Percentiles rank a stretch among this genome's conserved stretches.
phyloP scores from a whole-genome alignment of 2,329 filamentous ascomycete species.

The Akanthomyces muscarius region DNA sequence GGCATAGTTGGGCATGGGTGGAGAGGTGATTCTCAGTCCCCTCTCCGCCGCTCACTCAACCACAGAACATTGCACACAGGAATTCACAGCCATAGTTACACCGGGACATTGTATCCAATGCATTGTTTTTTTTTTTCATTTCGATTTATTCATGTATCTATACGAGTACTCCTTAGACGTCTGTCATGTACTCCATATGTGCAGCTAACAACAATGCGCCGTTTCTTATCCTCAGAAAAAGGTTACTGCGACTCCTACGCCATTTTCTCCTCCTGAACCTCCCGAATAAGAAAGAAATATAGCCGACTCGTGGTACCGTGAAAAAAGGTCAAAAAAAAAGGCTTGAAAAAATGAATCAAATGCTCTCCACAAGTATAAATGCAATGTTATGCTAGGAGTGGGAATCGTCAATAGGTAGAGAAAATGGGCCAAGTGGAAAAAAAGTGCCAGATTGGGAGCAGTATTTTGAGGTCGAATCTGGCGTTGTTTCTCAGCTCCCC shows the following conservation, averaged over 20 bases:
- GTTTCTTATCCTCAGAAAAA: background rate
- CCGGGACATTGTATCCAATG: background rate
- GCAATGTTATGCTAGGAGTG: background rate
- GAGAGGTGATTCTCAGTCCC: too few relatives aligned
- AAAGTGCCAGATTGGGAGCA: background rate
- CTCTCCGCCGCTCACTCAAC: too few relatives aligned
- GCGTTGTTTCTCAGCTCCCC: background rate
- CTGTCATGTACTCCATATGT: background rate
- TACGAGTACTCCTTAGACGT: background rate
- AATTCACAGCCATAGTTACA: too few relatives aligned
- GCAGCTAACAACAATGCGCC: too few relatives aligned
- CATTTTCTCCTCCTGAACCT: background rate
- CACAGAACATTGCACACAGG: too few relatives aligned
- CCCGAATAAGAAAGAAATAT: background rate
- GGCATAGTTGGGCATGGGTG: too few relatives aligned
- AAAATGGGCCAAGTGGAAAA: background rate
- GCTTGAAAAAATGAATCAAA: background rate
- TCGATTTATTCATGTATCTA: background rate
- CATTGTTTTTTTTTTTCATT: too few relatives aligned
- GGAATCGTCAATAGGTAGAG: background rate
- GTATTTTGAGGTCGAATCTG: background rate
- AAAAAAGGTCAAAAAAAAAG: background rate
- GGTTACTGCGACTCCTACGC: background rate
- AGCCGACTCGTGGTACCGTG: background rate
- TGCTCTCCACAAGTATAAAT: conserved; percentile 1